Evolutionary conservation across 1,284 basidiomycete species (phyloP).

Genomic region (Lignosus rhinocerotis): DNA sequence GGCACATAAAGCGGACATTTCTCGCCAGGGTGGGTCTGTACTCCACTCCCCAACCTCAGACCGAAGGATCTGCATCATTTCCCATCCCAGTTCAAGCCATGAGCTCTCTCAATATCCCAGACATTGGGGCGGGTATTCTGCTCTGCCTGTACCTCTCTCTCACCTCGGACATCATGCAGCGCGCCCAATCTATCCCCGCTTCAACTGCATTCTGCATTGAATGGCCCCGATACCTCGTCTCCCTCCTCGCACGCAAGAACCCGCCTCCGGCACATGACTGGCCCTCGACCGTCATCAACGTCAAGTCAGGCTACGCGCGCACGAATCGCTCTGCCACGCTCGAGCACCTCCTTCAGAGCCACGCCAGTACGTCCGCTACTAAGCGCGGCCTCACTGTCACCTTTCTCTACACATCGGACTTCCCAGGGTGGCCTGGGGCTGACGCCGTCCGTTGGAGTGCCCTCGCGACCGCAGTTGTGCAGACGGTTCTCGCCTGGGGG

Average conservation of each 20-base stretch:
- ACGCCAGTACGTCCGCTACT: slow-evolving; percentile 1
- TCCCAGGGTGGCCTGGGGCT: background rate
- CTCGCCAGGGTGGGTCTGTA: too few species aligned
- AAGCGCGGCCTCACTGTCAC: slow-evolving; percentile 14
- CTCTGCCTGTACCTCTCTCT: background rate
- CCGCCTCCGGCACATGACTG: slow-evolving; percentile 1
- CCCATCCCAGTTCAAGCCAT: background rate
- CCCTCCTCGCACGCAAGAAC: slow-evolving; percentile 3
- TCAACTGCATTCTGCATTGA: background rate
- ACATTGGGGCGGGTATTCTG: background rate
- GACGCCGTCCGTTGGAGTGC: slow-evolving; percentile 2
- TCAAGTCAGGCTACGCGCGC: slow-evolving; percentile 16
- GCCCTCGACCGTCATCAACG: slow-evolving; percentile 17
- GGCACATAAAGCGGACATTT: too few species aligned
- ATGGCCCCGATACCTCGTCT: slow-evolving; percentile 12
- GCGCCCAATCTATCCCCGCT: background rate
- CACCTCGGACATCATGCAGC: slow-evolving; percentile 1
- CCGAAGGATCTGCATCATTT: background rate
- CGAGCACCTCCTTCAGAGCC: slow-evolving; percentile 16
- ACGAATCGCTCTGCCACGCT: slow-evolving; percentile 12
- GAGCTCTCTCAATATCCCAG: background rate
- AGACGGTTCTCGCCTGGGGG: slow-evolving; percentile 26
- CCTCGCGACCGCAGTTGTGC: slow-evolving; percentile 8
- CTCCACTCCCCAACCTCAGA: background rate
- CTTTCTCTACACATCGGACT: slow-evolving; percentile 13